These are phyloP conservation scores for Murraya koenigii DNA, from an alignment of 345 rosid species.

Conservation along the genomic window DNA sequence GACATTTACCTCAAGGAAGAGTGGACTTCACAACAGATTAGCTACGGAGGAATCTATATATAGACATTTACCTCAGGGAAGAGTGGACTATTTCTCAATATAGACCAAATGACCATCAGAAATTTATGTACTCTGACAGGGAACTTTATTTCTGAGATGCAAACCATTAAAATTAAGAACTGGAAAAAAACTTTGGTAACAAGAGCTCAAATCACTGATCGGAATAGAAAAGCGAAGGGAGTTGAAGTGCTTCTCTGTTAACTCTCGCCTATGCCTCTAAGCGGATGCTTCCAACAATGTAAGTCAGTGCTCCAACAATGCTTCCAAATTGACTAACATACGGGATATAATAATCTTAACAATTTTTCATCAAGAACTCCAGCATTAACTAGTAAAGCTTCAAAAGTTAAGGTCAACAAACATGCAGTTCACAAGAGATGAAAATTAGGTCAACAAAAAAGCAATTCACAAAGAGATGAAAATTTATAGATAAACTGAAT, in stretches of 20 bases:
- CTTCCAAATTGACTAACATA: neutral
- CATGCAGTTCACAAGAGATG: neutral
- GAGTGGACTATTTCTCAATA: neutral
- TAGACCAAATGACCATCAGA: neutral
- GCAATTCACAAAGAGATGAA: neutral
- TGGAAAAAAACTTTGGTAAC: neutral
- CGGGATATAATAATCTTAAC: neutral
- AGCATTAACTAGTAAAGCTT: neutral
- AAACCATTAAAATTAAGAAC: neutral
- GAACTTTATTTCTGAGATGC: neutral
- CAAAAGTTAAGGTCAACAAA: neutral
- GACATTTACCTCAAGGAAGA: neutral
- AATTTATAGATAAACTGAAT: neutral
- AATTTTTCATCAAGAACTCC: neutral
- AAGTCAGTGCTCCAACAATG: neutral
- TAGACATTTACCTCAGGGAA: neutral
- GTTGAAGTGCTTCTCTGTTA: neutral
- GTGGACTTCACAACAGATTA: neutral
- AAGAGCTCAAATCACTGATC: neutral
- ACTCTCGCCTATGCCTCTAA: neutral
- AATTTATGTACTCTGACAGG: neutral
- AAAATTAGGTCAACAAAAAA: neutral
- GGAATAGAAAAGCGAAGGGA: neutral
- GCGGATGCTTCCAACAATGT: neutral
- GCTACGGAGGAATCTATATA: neutral